Base-by-base conservation (phyloP, 2,329 filamentous ascomycete genomes). In the Penicillium vulpinum region DNA sequence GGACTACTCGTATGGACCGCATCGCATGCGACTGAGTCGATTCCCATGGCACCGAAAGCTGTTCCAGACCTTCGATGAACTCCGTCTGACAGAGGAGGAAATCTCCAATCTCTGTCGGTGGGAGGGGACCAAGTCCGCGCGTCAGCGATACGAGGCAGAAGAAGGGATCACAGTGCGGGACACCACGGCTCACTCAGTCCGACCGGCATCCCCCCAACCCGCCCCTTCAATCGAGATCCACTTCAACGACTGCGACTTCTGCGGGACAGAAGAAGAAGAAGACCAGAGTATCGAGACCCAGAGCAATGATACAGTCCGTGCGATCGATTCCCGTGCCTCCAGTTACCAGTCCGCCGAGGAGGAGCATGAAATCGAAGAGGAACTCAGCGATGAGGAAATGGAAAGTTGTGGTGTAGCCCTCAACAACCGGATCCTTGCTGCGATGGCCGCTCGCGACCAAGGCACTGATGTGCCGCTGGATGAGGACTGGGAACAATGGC, bases 51-150 rank as follows among this genome's bases (percentile, higher is more conserved):
- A 88, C 71, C 77, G 77, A 61, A 78, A 78, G 58, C 77, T 88
- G 1, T 88, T 88, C 73, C 77, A 77, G 22, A 83, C 80, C 28
- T 87, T 88, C 63, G 84, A 88, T 70, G 75, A 80, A 16, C 77
- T 88, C 22, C 75, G 78, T 15, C 67, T 88, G 58, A 87, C 85
- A 2, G 78, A 82, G 56, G 74, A 77, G 35, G 85, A 88, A 68
- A 86, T 88, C 56, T 78, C 81, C 52, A 82, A 80, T 38, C 79
- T 88, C 58, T 88, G 85, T 72, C 80, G 83, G 56, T 88, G 85
- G 79, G 75, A 82, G 63, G 73, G 79, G 15, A 80, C 79, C 60
- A 78, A 79, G 68, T 80, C 75, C 31, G 75, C 76, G 16, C 75
- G 77, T 51, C 72, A 79, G 60, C 73, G 74, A 53, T 79, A 79